phyloP scores from a whole-genome alignment of 306 rosid species.

The Arachis stenosperma region DNA sequence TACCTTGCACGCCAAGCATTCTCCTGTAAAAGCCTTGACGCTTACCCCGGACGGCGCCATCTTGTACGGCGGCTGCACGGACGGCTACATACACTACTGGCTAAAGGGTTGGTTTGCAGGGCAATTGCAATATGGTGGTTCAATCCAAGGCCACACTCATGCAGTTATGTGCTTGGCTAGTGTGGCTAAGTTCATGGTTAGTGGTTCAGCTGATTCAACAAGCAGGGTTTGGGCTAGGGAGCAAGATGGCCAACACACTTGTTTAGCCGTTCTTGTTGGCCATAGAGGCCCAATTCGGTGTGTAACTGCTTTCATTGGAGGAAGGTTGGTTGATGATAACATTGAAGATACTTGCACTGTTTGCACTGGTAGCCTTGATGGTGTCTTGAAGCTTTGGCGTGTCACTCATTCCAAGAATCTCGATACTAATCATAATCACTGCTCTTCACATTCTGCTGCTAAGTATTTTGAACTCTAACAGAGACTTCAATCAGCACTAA shows the following conservation, averaged over 20 bases:
- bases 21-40: constrained; percentile 76
- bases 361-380: constrained; percentile 88
- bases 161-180: constrained; percentile 77
- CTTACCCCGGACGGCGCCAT: constrained; percentile 55
- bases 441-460: constrained; percentile 43
- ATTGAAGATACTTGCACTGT: constrained; percentile 58
- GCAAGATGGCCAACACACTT: constrained; percentile 64
- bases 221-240: constrained; percentile 78
- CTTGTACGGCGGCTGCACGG: constrained; percentile 85
- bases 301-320: constrained; percentile 51
- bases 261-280: constrained; percentile 80
- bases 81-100: constrained; percentile 93
- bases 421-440: not conserved
- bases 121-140: constrained; percentile 82
- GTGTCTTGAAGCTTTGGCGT: constrained; percentile 85
- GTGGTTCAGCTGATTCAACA: constrained; percentile 91
- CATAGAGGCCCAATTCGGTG: constrained; percentile 89
- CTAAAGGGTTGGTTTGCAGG: constrained; percentile 81
- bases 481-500: constrained; percentile 12
- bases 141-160: constrained; percentile 93
- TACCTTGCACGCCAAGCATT: constrained; percentile 71
- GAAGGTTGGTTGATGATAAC: constrained; percentile 44
- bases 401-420: constrained; percentile 51
- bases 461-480: constrained; percentile 62
- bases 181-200: constrained; percentile 61